Conservation (phyloP, 768 basidiomycete species). For the Leccinum pellstonianum region DNA sequence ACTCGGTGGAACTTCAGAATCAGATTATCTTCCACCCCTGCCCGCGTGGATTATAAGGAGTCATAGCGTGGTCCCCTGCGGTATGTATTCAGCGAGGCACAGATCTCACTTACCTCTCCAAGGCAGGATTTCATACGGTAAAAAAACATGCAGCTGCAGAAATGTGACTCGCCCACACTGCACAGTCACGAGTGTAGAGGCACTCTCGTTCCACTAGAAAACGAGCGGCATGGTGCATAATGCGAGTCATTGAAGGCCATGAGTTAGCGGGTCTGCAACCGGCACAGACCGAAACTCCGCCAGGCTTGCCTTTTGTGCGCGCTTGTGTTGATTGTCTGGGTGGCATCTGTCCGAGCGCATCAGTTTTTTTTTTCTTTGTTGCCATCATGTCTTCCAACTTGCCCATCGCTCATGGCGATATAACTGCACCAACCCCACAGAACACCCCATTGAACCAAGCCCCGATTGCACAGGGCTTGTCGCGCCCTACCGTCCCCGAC, state of each 20-base stretch:
- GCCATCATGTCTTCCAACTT: conserved; percentile 66
- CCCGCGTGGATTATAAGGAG: not conserved
- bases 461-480: conserved; percentile 75
- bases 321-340: conserved; percentile 26
- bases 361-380: conserved; percentile 23
- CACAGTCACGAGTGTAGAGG: not conserved
- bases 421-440: conserved; percentile 90
- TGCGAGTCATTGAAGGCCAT: not conserved
- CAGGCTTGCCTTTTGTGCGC: conserved; percentile 22
- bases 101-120: not conserved
- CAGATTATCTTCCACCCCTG: not conserved
- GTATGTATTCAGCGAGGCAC: not conserved
- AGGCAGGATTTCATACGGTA: not conserved
- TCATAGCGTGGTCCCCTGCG: not conserved
- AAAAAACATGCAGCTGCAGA: not conserved
- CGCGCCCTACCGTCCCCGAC: conserved; percentile 85
- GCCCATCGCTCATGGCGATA: conserved; percentile 56
- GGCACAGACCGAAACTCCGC: conserved; percentile 40
- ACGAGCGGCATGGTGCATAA: not conserved
- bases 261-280: not conserved
- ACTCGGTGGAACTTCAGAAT: not conserved
- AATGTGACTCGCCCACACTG: not conserved
- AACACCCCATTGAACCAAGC: conserved; percentile 87
- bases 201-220: not conserved
- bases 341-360: conserved; percentile 17